A percentile compares a stretch with the other conserved stretches of the same genome.
Conservation (phyloP, 306 rosid genomes). For the Citrullus amarus region DNA sequence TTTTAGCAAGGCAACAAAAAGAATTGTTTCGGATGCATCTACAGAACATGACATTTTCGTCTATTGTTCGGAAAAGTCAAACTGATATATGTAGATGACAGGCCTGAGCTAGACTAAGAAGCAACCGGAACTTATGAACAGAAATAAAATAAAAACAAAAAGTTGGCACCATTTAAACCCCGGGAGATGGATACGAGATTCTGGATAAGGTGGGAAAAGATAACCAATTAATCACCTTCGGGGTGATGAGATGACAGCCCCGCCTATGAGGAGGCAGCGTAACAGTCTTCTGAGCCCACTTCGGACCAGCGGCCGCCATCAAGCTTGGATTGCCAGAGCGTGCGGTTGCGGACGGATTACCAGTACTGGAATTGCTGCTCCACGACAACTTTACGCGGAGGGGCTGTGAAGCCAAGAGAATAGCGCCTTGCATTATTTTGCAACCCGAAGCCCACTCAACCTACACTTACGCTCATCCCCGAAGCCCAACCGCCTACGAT, state of each 20-base stretch:
- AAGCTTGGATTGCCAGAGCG: slow-evolving; percentile 15
- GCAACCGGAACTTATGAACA: not conserved
- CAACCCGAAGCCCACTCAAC: not conserved
- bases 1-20: not conserved
- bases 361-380: slow-evolving; percentile 11
- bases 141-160: not conserved
- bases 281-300: slow-evolving; percentile 92
- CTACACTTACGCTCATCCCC: not conserved
- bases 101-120: not conserved
- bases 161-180: not conserved
- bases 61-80: not conserved
- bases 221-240: slow-evolving; percentile 33
- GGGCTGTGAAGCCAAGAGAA: not conserved
- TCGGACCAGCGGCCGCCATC: slow-evolving; percentile 48
- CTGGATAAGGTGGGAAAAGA: not conserved
- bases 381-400: not conserved
- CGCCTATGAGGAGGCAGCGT: slow-evolving; percentile 56
- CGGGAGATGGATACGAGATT: not conserved
- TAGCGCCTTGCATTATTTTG: slow-evolving; percentile 2
- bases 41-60: not conserved
- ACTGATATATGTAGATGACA: not conserved
- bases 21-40: too few relatives aligned
- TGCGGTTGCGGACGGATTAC: not conserved
- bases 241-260: slow-evolving; percentile 88
- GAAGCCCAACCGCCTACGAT: not conserved